Evolutionary conservation across 345 rosid species (phyloP).

Genomic region (Reutealis trisperma): DNA sequence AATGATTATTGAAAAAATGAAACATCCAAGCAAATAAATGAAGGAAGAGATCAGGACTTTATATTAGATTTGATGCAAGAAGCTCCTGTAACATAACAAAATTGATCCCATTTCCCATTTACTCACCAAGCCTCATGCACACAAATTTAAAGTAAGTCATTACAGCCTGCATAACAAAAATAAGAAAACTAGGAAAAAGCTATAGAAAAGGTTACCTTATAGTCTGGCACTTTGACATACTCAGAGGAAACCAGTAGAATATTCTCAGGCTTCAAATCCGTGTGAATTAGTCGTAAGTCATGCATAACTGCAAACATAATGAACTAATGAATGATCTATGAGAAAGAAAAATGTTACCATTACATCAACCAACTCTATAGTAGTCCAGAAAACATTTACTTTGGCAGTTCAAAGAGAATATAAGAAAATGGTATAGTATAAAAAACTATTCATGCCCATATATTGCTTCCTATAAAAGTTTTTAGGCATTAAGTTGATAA

Average conservation of each 20-base stretch:
- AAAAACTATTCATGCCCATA: constrained; percentile 17
- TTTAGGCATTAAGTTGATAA: constrained; percentile 33
- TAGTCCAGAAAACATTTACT: constrained; percentile 10
- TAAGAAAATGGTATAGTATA: not conserved
- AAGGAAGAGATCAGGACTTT: not conserved
- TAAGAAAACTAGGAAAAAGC: not conserved
- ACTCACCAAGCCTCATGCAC: not conserved
- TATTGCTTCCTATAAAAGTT: constrained; percentile 16
- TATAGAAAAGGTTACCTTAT: constrained; percentile 44
- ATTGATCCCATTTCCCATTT: not conserved
- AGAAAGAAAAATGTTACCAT: constrained; percentile 15
- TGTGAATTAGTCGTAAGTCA: constrained; percentile 71
- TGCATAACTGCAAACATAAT: constrained; percentile 64
- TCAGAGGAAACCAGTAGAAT: constrained; percentile 77
- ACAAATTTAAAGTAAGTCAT: not conserved
- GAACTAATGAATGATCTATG: constrained; percentile 16
- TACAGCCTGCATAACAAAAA: not conserved
- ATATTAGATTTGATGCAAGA: not conserved
- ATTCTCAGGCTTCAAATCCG: constrained; percentile 87
- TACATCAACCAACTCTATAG: constrained; percentile 10
- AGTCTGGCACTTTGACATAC: constrained; percentile 72
- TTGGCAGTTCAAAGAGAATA: constrained; percentile 4
- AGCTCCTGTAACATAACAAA: not conserved
- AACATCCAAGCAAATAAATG: not conserved
- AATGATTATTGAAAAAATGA: not conserved